Evolutionary conservation across 1,284 basidiomycete species (phyloP).

Genomic region (Puccinia polysora): DNA sequence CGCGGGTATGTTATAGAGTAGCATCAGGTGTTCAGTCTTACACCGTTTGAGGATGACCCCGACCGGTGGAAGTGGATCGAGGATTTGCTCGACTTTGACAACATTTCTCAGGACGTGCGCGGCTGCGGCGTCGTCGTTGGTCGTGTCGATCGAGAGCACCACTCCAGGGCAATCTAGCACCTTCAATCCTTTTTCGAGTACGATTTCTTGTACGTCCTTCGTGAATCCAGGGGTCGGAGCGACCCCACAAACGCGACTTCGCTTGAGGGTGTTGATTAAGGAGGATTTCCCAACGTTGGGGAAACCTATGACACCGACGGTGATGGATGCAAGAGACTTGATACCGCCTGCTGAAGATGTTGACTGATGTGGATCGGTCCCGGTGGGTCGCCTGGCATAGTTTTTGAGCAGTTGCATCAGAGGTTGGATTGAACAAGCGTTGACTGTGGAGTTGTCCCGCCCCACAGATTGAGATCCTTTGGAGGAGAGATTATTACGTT

Average conservation of each 20-base stretch:
- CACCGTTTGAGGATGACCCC: constrained; percentile 77
- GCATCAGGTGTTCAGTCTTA: constrained; percentile 64
- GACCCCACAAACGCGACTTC: constrained; percentile 85
- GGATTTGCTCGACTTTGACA: constrained; percentile 82
- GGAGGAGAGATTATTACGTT: constrained; percentile 65
- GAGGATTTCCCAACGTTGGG: constrained; percentile 97
- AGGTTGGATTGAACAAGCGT: constrained; percentile 61
- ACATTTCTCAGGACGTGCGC: constrained; percentile 83
- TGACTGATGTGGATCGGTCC: constrained; percentile 1
- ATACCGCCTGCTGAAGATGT: constrained; percentile 1
- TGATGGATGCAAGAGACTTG: constrained; percentile 57
- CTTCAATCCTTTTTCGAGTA: constrained; percentile 83
- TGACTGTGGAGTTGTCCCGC: constrained; percentile 60
- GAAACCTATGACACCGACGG: constrained; percentile 90
- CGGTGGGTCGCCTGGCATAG: constrained; percentile 60
- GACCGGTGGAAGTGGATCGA: constrained; percentile 82
- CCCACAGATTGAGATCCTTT: constrained; percentile 30
- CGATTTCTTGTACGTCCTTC: constrained; percentile 85
- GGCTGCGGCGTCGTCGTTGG: constrained; percentile 59
- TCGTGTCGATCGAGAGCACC: constrained; percentile 63
- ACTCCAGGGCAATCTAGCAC: constrained; percentile 96
- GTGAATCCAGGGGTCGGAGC: constrained; percentile 93
- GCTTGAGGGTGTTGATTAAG: constrained; percentile 88
- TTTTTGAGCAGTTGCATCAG: constrained; percentile 85
- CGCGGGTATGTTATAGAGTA: constrained; percentile 77